Base-by-base conservation (phyloP, 1,284 basidiomycete species). In the Tylopilus orsonianus region DNA sequence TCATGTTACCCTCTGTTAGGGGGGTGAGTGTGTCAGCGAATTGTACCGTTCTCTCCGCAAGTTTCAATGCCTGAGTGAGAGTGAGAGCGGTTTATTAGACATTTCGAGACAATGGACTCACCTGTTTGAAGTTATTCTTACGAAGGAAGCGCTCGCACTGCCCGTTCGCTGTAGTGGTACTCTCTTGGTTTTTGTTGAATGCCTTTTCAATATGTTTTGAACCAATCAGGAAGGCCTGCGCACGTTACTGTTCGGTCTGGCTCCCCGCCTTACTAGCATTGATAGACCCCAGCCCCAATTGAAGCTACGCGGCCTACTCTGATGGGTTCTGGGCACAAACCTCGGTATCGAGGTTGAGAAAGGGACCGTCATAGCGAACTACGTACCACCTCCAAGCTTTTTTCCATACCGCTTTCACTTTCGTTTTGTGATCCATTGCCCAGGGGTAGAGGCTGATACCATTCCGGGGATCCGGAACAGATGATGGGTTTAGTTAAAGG, bases 401-500 rank as follows among this genome's bases (percentile, higher is more conserved):
- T 78, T 58, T 92, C 94, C 95, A 97, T 0, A 93, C 94, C 24
- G 79, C 79, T 54, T 83, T 83, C 0, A 94, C 94, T 56, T 85
- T 85, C 3, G 75, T 74, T 50, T 84, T 85, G 59, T 94, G 83
- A 46, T 88, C 88, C 68, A 96, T 75, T 9, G 87, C 80, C 89
- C 90, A 97, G 16, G 93, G 76, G 67, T 93, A 96, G 8, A 97
- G 72, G 8, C 95, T 94, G 32, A 97, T 91, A 14, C 94, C 94
- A 55, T 97, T 89, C 13, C 94, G 80, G 24, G 94, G 94, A 66
- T 97, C 94, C 0, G 94, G 95, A 19, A 78, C 71, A 68, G 87
- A 90, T 12, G 78, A 70, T 0, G 94, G 93, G 44, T 83, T 84
- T 37, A 90, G 77, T 36, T 78, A 73, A 13, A 97, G 77, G 13